Conservation (phyloP, 306 rosid genomes). For the Vigna hirtella region DNA sequence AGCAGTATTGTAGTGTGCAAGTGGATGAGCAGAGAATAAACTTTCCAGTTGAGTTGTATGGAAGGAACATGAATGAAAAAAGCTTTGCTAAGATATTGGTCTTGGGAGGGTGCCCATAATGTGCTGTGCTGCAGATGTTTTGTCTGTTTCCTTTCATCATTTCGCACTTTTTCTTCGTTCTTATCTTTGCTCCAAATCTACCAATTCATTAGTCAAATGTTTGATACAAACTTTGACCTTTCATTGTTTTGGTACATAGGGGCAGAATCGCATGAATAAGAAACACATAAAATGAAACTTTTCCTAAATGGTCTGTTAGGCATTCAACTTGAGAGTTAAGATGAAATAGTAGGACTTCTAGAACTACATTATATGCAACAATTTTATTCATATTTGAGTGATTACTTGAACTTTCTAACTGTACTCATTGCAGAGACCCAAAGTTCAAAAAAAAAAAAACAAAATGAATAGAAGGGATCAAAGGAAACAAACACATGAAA, state of each 20-base stretch:
- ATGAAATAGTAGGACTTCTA: too few species aligned
- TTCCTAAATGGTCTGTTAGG: too few species aligned
- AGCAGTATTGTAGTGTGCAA: background rate
- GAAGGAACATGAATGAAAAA: conserved; percentile 17
- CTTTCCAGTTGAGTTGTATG: conserved; percentile 22
- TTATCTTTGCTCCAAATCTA: conserved; percentile 4
- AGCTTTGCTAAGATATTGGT: background rate
- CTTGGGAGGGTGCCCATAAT: conserved; percentile 36
- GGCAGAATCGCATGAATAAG: background rate
- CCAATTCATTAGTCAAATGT: background rate
- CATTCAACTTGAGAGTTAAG: too few species aligned
- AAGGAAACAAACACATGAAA: too few species aligned
- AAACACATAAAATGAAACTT: background rate
- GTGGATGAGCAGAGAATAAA: background rate
- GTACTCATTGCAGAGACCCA: background rate
- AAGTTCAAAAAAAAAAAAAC: background rate
- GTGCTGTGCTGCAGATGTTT: conserved; percentile 32
- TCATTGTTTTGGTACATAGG: background rate
- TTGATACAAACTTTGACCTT: background rate
- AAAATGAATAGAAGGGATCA: too few species aligned
- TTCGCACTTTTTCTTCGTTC: background rate
- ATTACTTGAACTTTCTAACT: background rate
- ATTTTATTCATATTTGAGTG: background rate
- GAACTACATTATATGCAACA: too few species aligned
- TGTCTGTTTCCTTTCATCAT: conserved; percentile 32